Percentiles rank a stretch among this genome's conserved stretches.
phyloP scores from a whole-genome alignment of 305 asterid species.

The Lippia alba region DNA sequence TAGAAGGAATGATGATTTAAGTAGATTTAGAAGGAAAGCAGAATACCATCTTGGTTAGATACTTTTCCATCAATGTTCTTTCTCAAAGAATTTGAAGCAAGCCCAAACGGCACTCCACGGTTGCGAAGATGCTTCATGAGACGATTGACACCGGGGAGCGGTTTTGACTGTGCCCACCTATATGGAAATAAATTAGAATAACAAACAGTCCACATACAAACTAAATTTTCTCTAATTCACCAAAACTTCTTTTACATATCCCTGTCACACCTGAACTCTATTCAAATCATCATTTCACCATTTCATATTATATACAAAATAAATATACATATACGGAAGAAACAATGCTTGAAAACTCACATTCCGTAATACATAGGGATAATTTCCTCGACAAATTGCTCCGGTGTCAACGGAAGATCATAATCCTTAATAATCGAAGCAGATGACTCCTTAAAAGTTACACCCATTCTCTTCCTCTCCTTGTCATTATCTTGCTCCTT shows the following conservation, averaged over 20 bases:
- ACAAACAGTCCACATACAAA: background rate
- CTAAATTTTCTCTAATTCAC: background rate
- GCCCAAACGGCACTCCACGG: slow-evolving; percentile 75
- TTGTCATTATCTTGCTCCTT: slow-evolving; percentile 67
- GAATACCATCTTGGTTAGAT: slow-evolving; percentile 61
- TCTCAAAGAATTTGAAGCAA: slow-evolving; percentile 80
- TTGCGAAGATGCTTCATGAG: slow-evolving; percentile 73
- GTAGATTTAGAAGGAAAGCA: background rate
- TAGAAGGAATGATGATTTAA: slow-evolving; percentile 7
- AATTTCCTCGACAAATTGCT: slow-evolving; percentile 59
- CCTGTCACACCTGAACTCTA: too few relatives aligned
- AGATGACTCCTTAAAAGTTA: slow-evolving; percentile 58
- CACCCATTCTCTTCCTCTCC: slow-evolving; percentile 79
- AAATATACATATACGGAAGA: background rate
- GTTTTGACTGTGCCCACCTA: slow-evolving; percentile 79
- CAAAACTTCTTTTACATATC: too few relatives aligned
- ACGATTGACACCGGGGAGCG: slow-evolving; percentile 93
- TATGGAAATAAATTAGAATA: slow-evolving; percentile 25
- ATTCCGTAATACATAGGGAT: slow-evolving; percentile 73
- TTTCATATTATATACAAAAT: too few relatives aligned
- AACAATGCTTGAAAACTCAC: slow-evolving; percentile 47
- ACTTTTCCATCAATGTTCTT: slow-evolving; percentile 67
- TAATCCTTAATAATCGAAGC: slow-evolving; percentile 60
- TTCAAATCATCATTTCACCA: too few relatives aligned
- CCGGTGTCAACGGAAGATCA: slow-evolving; percentile 76